Evolutionary conservation across 1,284 basidiomycete genomes (phyloP).

Genomic region (Boletus semigastroideus): DNA sequence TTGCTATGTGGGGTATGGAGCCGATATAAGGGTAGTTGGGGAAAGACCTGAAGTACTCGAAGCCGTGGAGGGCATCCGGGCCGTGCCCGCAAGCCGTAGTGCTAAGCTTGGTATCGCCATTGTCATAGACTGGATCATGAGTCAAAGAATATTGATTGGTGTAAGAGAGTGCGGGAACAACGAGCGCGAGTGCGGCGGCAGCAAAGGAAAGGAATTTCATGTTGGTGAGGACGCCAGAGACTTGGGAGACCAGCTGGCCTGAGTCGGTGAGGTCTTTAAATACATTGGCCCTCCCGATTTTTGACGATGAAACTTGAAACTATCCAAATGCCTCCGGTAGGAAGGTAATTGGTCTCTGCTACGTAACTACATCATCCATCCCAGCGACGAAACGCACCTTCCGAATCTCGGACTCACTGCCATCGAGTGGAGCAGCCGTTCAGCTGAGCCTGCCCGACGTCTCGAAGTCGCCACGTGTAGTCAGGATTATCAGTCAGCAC

Average conservation of each 20-base stretch:
- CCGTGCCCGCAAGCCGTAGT: slow-evolving; percentile 51
- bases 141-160: fast-evolving
- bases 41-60: slow-evolving; percentile 42
- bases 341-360: neutral
- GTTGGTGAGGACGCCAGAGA: neutral
- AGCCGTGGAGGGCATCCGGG: slow-evolving; percentile 38
- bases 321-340: neutral
- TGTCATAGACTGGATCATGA: slow-evolving; percentile 39
- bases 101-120: slow-evolving; percentile 30
- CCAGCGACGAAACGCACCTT: neutral
- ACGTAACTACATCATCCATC: neutral
- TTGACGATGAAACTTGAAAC: neutral
- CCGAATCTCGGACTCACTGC: neutral
- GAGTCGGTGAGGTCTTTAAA: neutral
- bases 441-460: neutral
- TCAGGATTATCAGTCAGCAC: neutral
- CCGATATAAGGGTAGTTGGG: slow-evolving; percentile 53
- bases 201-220: slow-evolving; percentile 15
- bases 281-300: neutral
- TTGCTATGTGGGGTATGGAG: slow-evolving; percentile 38
- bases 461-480: neutral
- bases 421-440: neutral
- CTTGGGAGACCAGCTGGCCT: neutral
- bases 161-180: neutral
- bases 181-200: neutral